These are phyloP conservation scores for Boletus huronensis DNA, from an alignment of 768 basidiomycete species.

Conservation along the genomic window DNA sequence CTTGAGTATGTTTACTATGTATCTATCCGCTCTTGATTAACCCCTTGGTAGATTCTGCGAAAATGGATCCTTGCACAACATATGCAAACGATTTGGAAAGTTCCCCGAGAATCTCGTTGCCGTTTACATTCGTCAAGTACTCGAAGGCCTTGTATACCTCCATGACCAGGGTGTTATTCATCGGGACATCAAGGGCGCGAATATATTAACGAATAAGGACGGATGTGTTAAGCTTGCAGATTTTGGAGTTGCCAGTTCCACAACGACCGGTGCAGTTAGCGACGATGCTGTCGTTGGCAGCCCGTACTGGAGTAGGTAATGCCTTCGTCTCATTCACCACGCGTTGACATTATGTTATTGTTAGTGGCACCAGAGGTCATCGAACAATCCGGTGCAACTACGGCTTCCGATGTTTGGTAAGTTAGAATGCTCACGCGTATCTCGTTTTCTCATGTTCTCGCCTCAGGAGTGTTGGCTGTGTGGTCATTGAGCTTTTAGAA, in stretches of 20 bases:
- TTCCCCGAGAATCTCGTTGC: constrained; percentile 97
- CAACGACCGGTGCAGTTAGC: constrained; percentile 67
- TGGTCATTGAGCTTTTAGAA: constrained; percentile 90
- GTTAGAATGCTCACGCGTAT: constrained; percentile 14
- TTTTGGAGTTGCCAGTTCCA: constrained; percentile 90
- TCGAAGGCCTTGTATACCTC: constrained; percentile 93
- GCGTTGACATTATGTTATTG: constrained; percentile 6
- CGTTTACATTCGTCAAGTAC: constrained; percentile 93
- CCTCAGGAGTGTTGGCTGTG: constrained; percentile 82
- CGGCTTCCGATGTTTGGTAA: constrained; percentile 94
- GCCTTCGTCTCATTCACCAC: background rate
- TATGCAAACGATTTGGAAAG: constrained; percentile 96
- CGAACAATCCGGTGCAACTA: constrained; percentile 95
- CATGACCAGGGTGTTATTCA: constrained; percentile 99
- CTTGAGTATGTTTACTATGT: constrained; percentile 62
- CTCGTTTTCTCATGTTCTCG: background rate
- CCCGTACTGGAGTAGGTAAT: constrained; percentile 91
- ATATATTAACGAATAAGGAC: constrained; percentile 98
- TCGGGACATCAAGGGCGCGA: constrained; percentile 98
- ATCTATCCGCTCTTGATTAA: constrained; percentile 8
- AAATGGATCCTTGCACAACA: constrained; percentile 94
- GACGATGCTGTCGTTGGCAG: constrained; percentile 95
- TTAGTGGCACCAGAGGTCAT: constrained; percentile 98
- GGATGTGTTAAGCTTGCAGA: constrained; percentile 98
- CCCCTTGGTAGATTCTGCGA: constrained; percentile 73